Conservation (phyloP, 306 rosid species). For the Dryas octopetala region DNA sequence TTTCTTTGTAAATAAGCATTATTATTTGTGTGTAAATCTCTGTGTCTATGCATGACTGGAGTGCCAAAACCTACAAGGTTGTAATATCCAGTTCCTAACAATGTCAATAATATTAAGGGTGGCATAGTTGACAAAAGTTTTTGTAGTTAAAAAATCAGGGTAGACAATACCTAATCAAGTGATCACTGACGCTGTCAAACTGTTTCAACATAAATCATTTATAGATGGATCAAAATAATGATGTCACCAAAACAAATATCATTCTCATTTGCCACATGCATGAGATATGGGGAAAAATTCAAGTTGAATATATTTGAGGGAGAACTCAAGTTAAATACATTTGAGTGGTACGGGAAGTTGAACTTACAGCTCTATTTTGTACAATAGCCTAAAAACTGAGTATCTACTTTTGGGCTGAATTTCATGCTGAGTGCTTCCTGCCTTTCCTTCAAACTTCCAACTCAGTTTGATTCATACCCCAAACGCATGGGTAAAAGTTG, state of each 20-base stretch:
- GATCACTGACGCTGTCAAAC: too few species aligned
- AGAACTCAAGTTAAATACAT: constrained; percentile 9
- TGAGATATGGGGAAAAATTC: constrained; percentile 17
- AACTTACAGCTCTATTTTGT: constrained; percentile 13
- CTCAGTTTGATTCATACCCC: constrained; percentile 15
- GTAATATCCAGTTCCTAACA: background rate
- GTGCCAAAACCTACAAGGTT: too few species aligned
- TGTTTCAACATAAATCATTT: background rate
- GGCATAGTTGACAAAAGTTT: background rate
- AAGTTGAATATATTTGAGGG: background rate
- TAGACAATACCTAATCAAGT: background rate
- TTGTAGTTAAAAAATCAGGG: background rate
- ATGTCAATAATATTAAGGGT: background rate
- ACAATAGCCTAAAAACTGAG: constrained; percentile 17
- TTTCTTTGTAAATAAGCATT: background rate
- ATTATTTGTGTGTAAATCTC: background rate
- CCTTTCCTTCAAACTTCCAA: constrained; percentile 17
- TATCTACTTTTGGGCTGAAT: constrained; percentile 3
- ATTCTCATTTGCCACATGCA: constrained; percentile 2
- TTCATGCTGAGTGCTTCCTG: constrained; percentile 9
- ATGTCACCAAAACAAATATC: background rate
- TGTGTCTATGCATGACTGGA: background rate
- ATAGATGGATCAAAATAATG: background rate
- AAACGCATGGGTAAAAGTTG: background rate
- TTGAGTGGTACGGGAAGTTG: background rate